Conservation (phyloP, 192 early-diverging fungal species). For the Podila epigama region DNA sequence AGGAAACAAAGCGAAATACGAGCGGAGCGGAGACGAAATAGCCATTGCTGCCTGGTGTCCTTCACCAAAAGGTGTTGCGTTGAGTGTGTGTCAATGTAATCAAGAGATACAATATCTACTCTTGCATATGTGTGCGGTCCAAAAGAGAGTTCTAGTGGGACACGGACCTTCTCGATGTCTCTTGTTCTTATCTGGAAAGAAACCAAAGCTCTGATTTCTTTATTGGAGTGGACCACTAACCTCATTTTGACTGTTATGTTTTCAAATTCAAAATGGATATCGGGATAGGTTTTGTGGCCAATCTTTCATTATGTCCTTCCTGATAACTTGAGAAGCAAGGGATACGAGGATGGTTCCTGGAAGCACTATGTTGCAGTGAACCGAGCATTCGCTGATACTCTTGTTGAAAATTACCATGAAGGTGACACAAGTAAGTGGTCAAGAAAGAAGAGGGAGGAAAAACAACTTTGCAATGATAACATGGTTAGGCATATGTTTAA, state of each 20-base stretch:
- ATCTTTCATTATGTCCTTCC: slow-evolving; percentile 95
- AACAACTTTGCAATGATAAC: background rate
- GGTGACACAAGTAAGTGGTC: slow-evolving; percentile 82
- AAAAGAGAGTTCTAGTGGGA: background rate
- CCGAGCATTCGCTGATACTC: slow-evolving; percentile 83
- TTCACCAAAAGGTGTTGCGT: too few species aligned
- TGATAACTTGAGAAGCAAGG: slow-evolving; percentile 84
- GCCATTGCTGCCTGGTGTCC: too few species aligned
- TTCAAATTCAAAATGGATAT: too few species aligned
- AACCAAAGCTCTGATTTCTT: too few species aligned
- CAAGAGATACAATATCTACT: too few species aligned
- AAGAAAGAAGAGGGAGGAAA: background rate
- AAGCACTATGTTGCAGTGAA: slow-evolving; percentile 86
- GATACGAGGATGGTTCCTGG: slow-evolving; percentile 81
- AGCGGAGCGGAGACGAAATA: too few species aligned
- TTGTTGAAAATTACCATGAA: slow-evolving; percentile 75
- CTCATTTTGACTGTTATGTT: background rate
- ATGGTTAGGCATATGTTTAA: too few species aligned
- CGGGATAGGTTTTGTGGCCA: slow-evolving; percentile 96
- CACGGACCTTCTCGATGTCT: background rate
- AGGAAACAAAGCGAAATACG: too few species aligned
- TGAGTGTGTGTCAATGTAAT: too few species aligned
- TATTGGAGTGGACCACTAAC: background rate
- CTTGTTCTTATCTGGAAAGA: background rate
- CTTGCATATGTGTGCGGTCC: too few species aligned